Percentiles rank a stretch among this genome's conserved stretches.
Evolutionary conservation across 306 rosid genomes (phyloP).

Genomic region (Prosopis cineraria): DNA sequence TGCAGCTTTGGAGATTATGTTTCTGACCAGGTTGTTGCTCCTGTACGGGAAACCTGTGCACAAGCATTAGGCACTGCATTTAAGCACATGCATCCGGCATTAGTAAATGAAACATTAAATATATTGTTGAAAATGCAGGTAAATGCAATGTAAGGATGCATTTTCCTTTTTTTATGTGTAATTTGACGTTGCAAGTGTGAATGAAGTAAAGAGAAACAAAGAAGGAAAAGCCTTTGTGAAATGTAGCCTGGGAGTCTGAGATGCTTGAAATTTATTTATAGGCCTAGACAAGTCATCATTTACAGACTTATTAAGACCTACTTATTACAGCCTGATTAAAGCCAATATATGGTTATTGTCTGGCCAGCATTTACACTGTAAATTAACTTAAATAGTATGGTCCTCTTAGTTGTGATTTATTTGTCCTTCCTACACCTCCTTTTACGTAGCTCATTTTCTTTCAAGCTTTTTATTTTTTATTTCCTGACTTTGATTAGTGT

Average conservation of each 20-base stretch:
- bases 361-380: neutral
- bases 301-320: neutral
- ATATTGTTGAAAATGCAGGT: constrained; percentile 98
- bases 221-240: neutral
- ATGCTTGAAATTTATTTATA: neutral
- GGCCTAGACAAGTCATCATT: neutral
- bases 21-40: constrained; percentile 99
- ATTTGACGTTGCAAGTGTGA: constrained; percentile 18
- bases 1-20: constrained; percentile 99
- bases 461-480: neutral
- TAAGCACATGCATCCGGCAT: constrained; percentile 88
- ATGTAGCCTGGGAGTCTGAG: neutral
- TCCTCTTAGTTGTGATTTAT: constrained; percentile 11
- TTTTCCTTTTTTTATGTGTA: constrained; percentile 15
- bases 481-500: constrained; percentile 28
- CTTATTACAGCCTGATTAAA: neutral
- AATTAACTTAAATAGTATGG: neutral
- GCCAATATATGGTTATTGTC: neutral
- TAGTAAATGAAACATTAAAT: constrained; percentile 80
- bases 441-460: constrained; percentile 1
- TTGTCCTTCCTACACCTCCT: neutral
- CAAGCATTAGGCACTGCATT: constrained; percentile 95
- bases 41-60: constrained; percentile 98
- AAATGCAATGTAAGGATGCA: constrained; percentile 45
- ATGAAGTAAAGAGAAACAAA: neutral